Evolutionary conservation across 2,329 filamentous ascomycete species (phyloP).

Genomic region (Chaetomium globosum): DNA sequence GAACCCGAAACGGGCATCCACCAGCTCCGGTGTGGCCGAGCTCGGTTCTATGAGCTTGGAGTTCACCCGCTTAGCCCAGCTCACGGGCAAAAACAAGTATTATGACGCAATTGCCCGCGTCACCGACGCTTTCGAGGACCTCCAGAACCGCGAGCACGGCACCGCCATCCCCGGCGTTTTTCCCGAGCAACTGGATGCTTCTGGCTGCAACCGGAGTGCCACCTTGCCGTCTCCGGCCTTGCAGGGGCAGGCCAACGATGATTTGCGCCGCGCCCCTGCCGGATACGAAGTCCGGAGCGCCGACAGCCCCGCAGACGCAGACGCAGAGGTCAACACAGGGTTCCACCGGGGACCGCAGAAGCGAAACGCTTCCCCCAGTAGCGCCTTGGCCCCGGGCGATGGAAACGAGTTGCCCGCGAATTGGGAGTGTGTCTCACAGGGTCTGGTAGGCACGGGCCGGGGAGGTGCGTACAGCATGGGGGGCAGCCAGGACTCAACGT

Average conservation of each 20-base stretch:
- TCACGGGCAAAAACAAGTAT: conserved; percentile 79
- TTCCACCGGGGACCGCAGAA: conserved; percentile 14
- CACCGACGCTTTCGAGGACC: conserved; percentile 74
- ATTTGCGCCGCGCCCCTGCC: not conserved
- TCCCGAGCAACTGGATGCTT: conserved; percentile 74
- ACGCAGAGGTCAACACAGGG: not conserved
- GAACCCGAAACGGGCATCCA: conserved; percentile 64
- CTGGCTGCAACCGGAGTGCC: conserved; percentile 70
- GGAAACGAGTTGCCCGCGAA: conserved; percentile 43
- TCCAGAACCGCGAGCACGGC: conserved; percentile 61
- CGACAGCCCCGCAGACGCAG: not conserved
- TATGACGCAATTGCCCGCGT: conserved; percentile 89
- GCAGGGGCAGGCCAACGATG: conserved; percentile 41
- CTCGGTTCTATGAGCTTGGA: conserved; percentile 81
- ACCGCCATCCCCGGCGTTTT: conserved; percentile 79
- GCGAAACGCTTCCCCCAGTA: conserved; percentile 3
- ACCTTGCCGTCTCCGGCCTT: conserved; percentile 40
- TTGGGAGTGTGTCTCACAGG: conserved; percentile 61
- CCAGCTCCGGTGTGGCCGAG: conserved; percentile 65
- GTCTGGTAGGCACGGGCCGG: conserved; percentile 54
- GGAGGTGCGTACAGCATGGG: conserved; percentile 62
- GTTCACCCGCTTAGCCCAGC: conserved; percentile 84
- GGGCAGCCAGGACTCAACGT: conserved; percentile 69
- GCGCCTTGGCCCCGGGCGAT: conserved; percentile 36
- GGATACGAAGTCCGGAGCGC: conserved; percentile 12